Conservation (phyloP, 1,284 basidiomycete species). For the Boletellus deceptivus region DNA sequence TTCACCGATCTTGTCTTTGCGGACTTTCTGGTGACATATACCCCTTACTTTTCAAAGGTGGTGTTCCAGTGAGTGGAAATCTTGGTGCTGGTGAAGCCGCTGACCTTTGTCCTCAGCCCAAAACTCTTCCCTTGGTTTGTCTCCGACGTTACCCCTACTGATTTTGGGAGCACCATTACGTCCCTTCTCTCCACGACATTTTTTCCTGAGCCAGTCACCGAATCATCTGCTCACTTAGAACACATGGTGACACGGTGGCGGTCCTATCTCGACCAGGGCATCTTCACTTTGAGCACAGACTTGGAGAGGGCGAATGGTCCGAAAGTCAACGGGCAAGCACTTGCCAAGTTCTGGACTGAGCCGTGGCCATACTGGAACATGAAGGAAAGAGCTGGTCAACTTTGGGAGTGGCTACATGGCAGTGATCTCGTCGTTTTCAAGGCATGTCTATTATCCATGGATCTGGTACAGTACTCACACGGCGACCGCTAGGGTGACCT, state of each 20-base stretch:
- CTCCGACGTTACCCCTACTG: constrained; percentile 82
- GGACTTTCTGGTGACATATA: constrained; percentile 88
- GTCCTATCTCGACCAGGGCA: constrained; percentile 63
- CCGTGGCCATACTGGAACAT: constrained; percentile 85
- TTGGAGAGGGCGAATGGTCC: constrained; percentile 37
- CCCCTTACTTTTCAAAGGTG: constrained; percentile 76
- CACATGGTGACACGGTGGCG: constrained; percentile 75
- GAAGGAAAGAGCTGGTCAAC: constrained; percentile 53
- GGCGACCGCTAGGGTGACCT: constrained; percentile 68
- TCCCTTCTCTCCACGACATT: constrained; percentile 60
- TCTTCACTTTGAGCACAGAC: constrained; percentile 62
- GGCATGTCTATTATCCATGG: constrained; percentile 37
- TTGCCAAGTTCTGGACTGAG: constrained; percentile 81
- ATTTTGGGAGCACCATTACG: constrained; percentile 59
- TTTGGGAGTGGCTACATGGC: constrained; percentile 59
- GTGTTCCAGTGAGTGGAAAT: constrained; percentile 78
- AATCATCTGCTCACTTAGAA: constrained; percentile 45
- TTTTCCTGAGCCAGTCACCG: constrained; percentile 39
- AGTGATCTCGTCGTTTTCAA: constrained; percentile 92
- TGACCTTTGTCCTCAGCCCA: constrained; percentile 49
- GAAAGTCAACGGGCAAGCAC: constrained; percentile 11
- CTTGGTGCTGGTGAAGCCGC: background rate
- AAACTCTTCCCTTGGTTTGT: constrained; percentile 95
- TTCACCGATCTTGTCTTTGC: constrained; percentile 95
- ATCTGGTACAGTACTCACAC: background rate